A percentile compares a stretch with the other conserved stretches of the same genome.
phyloP scores from a whole-genome alignment of 208 protist species.

The Trypanosoma melophagium region DNA sequence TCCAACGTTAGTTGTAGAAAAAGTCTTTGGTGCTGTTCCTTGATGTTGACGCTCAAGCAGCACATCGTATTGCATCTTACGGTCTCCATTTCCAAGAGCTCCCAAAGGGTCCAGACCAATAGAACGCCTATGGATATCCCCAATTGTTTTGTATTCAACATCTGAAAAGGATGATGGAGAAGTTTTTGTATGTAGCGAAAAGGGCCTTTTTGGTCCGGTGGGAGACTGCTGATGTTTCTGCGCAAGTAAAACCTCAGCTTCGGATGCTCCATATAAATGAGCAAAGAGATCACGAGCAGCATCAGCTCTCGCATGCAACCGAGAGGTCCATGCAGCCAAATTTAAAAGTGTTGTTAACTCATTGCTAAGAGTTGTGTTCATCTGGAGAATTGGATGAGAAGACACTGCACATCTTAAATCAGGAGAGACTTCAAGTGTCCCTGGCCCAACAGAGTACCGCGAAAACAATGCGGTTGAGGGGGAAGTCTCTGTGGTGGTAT shows the following conservation, averaged over 20 bases:
- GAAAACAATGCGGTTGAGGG: constrained; percentile 10
- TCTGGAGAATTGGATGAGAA: constrained; percentile 44
- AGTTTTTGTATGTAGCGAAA: constrained; percentile 8
- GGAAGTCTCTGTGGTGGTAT: neutral
- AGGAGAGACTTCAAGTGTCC: constrained; percentile 8
- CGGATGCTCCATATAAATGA: constrained; percentile 62
- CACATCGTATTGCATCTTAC: constrained; percentile 34
- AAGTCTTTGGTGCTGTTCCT: neutral
- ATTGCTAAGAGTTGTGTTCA: constrained; percentile 68
- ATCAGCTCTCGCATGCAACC: constrained; percentile 56
- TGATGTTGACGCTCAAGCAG: constrained; percentile 29
- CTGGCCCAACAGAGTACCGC: constrained; percentile 5
- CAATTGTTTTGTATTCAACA: constrained; percentile 22
- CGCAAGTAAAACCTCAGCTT: constrained; percentile 67
- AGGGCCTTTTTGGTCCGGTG: constrained; percentile 27
- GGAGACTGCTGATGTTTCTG: constrained; percentile 23
- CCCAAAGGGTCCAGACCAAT: constrained; percentile 21
- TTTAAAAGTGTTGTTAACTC: constrained; percentile 61
- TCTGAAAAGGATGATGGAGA: constrained; percentile 8
- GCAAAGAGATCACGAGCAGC: constrained; percentile 58
- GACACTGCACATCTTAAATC: neutral
- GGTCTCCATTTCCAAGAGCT: constrained; percentile 18
- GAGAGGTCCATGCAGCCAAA: constrained; percentile 50
- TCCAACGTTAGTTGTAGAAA: constrained; percentile 9
- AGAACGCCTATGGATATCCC: constrained; percentile 35